Conservation (phyloP, 2,329 filamentous ascomycete genomes). For the Fusarium cicatricum region DNA sequence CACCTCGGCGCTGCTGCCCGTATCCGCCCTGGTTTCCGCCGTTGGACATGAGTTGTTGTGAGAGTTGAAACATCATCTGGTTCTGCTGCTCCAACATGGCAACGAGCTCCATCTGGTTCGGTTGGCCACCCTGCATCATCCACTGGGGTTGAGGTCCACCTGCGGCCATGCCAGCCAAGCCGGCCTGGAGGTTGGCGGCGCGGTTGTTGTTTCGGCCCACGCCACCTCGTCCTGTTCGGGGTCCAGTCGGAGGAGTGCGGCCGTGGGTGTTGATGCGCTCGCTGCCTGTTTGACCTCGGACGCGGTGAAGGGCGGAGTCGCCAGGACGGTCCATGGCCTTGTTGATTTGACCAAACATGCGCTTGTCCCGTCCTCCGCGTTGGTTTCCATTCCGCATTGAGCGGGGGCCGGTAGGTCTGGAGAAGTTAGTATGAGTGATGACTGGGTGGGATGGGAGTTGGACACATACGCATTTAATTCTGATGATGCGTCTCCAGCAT, state of each 20-base stretch:
- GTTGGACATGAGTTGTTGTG: constrained; percentile 67
- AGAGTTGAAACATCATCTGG: constrained; percentile 82
- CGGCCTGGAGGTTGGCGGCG: constrained; percentile 58
- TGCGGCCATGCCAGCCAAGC: constrained; percentile 56
- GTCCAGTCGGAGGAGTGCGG: constrained; percentile 76
- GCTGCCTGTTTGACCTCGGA: constrained; percentile 74
- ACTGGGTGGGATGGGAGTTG: background rate
- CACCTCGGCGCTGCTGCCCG: constrained; percentile 50
- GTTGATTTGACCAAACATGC: constrained; percentile 85
- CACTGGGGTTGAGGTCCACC: constrained; percentile 50
- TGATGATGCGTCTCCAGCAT: constrained; percentile 57
- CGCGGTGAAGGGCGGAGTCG: constrained; percentile 82
- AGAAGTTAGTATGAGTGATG: constrained; percentile 51
- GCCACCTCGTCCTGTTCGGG: constrained; percentile 63
- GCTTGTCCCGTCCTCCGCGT: constrained; percentile 73
- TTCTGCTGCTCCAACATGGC: constrained; percentile 90
- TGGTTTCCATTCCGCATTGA: constrained; percentile 81
- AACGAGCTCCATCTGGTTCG: constrained; percentile 65
- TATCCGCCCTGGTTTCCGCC: constrained; percentile 55
- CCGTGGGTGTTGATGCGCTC: constrained; percentile 84
- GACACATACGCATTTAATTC: constrained; percentile 67
- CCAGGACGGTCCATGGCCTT: constrained; percentile 80
- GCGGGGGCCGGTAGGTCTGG: constrained; percentile 86
- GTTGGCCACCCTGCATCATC: constrained; percentile 58
- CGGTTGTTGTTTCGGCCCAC: constrained; percentile 61